Evolutionary conservation across 108 stramenopile genomes (phyloP), one percentile per base, ranked within the genome.

Genomic region (Stephanodiscus triporus): DNA sequence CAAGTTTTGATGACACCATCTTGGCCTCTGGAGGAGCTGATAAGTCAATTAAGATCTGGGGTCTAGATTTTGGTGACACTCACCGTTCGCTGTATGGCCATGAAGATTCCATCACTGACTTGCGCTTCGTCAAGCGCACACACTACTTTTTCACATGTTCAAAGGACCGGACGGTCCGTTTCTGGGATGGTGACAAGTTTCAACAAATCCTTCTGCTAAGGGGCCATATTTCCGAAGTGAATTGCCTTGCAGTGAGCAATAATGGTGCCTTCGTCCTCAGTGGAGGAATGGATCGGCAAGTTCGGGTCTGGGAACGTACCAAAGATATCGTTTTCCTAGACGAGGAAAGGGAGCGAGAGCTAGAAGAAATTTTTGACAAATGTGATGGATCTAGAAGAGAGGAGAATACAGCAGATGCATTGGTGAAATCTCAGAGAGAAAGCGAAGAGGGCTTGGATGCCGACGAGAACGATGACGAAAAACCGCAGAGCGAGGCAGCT

Each of bases 41-140:
- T 85, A 99, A 99, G 76, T 96, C 95, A 24, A 84, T 99, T 34
- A 99, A 99, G 73, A 87, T 99, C 48, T 99, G 97, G 97, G 99
- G 99, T 24, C 83, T 99, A 26, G 99, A 99, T 67, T 99, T 99
- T 80, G 99, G 99, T 42, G 99, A 99, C 72, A 98, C 97, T 32
- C 99, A 99, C 81, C 86, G 96, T 30, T 96, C 95, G 37, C 76
- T 99, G 29, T 88, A 97, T 72, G 99, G 97, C n/a, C 99, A 99
- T 76, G 85, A 93, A 62, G 99, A 98, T 69, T 93, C 96, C 16
- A 89, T 99, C 45, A 99, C 97, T 45, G 89, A 94, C 68, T 62
- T 99, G 32, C 59, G 82, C 26, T 99, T 97, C 68, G 87, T 97
- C 13, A 82, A 78, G 34, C 73, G 86, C 36, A 98, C 98, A 26